Percentiles rank a stretch among this genome's conserved stretches.
phyloP scores from a whole-genome alignment of 2,329 filamentous ascomycete genomes.

The Penicillium oxalicum region DNA sequence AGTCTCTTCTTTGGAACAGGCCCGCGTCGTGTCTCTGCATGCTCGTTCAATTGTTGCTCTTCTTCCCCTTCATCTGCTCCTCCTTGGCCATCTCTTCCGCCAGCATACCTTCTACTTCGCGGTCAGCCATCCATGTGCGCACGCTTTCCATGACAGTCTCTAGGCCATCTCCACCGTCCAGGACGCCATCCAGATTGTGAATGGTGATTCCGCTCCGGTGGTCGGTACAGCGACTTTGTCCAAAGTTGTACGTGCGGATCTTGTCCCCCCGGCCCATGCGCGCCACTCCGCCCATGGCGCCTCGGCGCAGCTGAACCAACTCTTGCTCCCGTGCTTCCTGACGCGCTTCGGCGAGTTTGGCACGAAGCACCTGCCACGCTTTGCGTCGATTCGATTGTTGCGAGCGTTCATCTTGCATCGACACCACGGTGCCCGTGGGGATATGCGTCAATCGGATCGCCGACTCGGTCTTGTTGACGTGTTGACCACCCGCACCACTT shows the following conservation, averaged over 20 bases:
- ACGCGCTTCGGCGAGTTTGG: slow-evolving; percentile 70
- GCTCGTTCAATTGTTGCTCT: not conserved
- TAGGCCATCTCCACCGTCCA: slow-evolving; percentile 66
- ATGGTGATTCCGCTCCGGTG: slow-evolving; percentile 76
- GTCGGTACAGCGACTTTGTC: slow-evolving; percentile 77
- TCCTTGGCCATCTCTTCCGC: slow-evolving; percentile 53
- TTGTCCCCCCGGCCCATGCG: slow-evolving; percentile 88
- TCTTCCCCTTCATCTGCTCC: slow-evolving; percentile 5
- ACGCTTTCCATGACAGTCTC: slow-evolving; percentile 74
- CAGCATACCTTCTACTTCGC: slow-evolving; percentile 67
- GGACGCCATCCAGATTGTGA: slow-evolving; percentile 73
- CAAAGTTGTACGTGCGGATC: slow-evolving; percentile 83
- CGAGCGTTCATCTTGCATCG: slow-evolving; percentile 87
- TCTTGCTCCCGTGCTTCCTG: slow-evolving; percentile 81
- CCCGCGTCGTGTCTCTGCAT: too few species aligned
- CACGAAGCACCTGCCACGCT: slow-evolving; percentile 79
- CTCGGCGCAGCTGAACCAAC: slow-evolving; percentile 65
- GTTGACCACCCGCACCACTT: slow-evolving; percentile 86
- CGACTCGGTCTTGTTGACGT: slow-evolving; percentile 97
- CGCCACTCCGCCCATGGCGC: slow-evolving; percentile 68
- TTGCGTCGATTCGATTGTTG: slow-evolving; percentile 83
- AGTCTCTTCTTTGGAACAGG: too few species aligned
- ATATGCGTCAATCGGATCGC: slow-evolving; percentile 87
- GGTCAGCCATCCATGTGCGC: slow-evolving; percentile 65
- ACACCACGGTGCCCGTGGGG: slow-evolving; percentile 78